Conservation (phyloP, 768 basidiomycete species). For the Kwoniella bestiolae region DNA sequence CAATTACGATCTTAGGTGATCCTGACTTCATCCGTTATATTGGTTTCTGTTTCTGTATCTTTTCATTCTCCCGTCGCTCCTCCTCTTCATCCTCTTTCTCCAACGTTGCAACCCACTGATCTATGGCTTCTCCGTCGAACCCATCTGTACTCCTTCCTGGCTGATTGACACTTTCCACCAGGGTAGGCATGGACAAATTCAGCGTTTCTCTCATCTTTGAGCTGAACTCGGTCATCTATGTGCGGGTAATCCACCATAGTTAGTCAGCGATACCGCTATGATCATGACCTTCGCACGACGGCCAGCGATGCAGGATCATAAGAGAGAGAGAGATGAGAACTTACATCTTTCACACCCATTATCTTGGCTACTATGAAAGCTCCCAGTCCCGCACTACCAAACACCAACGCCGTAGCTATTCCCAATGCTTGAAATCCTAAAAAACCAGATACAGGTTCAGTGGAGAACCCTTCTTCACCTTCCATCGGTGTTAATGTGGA, state of each 20-base stretch:
- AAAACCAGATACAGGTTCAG: conserved; percentile 16
- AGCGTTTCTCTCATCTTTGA: conserved; percentile 41
- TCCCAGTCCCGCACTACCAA: conserved; percentile 39
- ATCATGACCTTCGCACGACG: neutral
- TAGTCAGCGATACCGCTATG: neutral
- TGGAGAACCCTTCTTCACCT: conserved; percentile 18
- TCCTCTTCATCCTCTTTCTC: conserved; percentile 23
- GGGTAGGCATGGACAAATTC: conserved; percentile 30
- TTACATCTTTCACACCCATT: conserved; percentile 44
- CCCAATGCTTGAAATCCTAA: conserved; percentile 43
- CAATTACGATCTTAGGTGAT: neutral
- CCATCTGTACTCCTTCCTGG: conserved; percentile 20
- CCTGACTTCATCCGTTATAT: no score
- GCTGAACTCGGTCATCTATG: conserved; percentile 44
- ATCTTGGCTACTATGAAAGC: conserved; percentile 35
- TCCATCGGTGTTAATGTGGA: conserved; percentile 7
- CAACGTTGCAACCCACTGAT: conserved; percentile 21
- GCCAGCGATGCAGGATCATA: neutral
- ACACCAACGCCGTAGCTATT: conserved; percentile 46
- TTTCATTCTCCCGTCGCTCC: neutral
- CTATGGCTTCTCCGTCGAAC: conserved; percentile 24
- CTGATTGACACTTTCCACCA: conserved; percentile 15
- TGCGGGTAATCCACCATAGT: no score
- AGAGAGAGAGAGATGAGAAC: conserved; percentile 3
- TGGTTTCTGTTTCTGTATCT: neutral